A percentile compares a stretch with the other conserved stretches of the same genome.
These are phyloP conservation scores for Begonia peltatifolia DNA, from an alignment of 306 rosid species.

Conservation along the genomic window DNA sequence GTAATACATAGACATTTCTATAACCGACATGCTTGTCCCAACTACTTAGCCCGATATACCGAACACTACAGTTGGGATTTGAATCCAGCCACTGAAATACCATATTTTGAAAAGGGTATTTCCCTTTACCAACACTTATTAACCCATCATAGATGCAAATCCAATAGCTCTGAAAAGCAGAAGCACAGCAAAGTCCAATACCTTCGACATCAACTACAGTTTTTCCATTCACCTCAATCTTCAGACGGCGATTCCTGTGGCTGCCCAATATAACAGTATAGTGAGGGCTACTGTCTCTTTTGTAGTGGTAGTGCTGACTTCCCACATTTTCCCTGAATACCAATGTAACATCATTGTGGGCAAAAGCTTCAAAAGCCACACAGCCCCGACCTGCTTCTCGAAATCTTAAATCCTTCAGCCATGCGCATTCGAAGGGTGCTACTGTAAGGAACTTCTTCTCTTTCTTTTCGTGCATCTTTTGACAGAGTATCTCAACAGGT, in stretches of 20 bases:
- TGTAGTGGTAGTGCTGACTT: slow-evolving; percentile 85
- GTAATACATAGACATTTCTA: slow-evolving; percentile 68
- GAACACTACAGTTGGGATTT: slow-evolving; percentile 61
- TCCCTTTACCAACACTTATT: slow-evolving; percentile 77
- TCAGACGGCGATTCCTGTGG: slow-evolving; percentile 68
- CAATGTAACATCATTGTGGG: slow-evolving; percentile 81
- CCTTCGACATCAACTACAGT: slow-evolving; percentile 76
- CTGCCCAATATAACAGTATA: slow-evolving; percentile 86
- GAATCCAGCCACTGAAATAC: slow-evolving; percentile 89
- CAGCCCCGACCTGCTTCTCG: slow-evolving; percentile 89
- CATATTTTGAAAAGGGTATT: slow-evolving; percentile 71
- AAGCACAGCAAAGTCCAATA: slow-evolving; percentile 62
- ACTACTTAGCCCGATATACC: slow-evolving; percentile 83
- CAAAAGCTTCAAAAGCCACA: slow-evolving; percentile 82
- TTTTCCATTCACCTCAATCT: slow-evolving; percentile 68
- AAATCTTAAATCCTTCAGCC: slow-evolving; percentile 76
- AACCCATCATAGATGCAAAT: slow-evolving; percentile 80
- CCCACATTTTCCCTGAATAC: slow-evolving; percentile 85
- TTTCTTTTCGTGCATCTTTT: slow-evolving; percentile 38
- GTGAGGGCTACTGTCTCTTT: slow-evolving; percentile 79
- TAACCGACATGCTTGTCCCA: slow-evolving; percentile 96
- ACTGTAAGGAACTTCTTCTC: slow-evolving; percentile 51
- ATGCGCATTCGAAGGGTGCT: slow-evolving; percentile 89
- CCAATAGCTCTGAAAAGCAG: slow-evolving; percentile 89
- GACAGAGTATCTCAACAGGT: not conserved